Evolutionary conservation across 208 protist genomes (phyloP).

Genomic region (Leishmania gerbilli): DNA sequence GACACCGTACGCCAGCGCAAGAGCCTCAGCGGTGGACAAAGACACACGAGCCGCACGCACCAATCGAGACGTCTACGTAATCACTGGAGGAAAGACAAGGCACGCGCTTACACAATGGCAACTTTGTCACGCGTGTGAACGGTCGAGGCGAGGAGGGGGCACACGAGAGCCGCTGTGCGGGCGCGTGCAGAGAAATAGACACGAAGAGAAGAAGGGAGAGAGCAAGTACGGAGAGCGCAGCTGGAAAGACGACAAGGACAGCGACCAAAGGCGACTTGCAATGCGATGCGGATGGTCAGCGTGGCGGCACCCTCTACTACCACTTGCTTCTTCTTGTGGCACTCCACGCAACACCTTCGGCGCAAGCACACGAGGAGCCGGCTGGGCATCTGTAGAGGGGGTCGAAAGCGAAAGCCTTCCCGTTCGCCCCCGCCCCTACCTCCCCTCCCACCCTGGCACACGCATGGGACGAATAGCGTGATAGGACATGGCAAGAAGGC

Average conservation of each 20-base stretch:
- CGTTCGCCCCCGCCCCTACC: not conserved
- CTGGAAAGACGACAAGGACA: not conserved
- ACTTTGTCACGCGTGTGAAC: not conserved
- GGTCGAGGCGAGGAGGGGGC: not conserved
- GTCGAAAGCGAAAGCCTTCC: not conserved
- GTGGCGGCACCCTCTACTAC: not conserved
- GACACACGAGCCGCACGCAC: not conserved
- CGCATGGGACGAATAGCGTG: not conserved
- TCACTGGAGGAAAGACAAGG: not conserved
- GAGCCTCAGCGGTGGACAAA: not conserved
- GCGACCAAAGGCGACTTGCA: not conserved
- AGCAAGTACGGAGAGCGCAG: not conserved
- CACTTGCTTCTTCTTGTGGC: not conserved
- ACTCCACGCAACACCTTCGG: not conserved
- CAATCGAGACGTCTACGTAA: not conserved
- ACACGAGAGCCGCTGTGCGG: not conserved
- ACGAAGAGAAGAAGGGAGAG: not conserved
- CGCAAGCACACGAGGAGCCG: not conserved
- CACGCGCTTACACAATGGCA: not conserved
- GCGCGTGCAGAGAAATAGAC: not conserved
- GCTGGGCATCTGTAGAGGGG: not conserved
- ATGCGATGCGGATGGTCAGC: not conserved
- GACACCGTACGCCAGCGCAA: not conserved
- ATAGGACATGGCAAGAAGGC: not conserved
- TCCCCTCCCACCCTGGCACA: not conserved